phyloP scores from a whole-genome alignment of 768 basidiomycete species.

The Boletus rufocinnamomeus region DNA sequence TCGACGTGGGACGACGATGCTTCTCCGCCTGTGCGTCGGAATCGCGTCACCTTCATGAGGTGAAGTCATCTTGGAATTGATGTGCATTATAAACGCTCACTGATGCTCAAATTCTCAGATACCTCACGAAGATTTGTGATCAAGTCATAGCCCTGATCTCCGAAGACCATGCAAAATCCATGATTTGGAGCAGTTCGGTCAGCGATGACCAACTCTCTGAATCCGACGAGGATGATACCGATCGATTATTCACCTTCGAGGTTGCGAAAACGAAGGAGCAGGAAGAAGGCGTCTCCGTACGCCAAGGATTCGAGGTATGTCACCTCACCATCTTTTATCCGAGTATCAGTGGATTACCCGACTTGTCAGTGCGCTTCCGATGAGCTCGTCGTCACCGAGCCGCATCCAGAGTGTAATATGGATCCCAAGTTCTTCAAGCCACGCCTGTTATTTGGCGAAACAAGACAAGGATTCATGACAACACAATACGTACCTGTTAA shows the following conservation, averaged over 20 bases:
- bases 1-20: conserved; percentile 58
- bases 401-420: conserved; percentile 25
- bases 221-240: conserved; percentile 42
- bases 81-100: background rate
- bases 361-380: conserved; percentile 21
- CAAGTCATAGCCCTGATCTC: conserved; percentile 54
- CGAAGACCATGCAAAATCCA: conserved; percentile 42
- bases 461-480: conserved; percentile 43
- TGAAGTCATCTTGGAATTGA: conserved; percentile 17
- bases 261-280: conserved; percentile 59
- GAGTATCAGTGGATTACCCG: background rate
- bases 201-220: conserved; percentile 27
- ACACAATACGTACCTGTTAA: conserved; percentile 27
- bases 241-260: conserved; percentile 56
- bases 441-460: conserved; percentile 43
- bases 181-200: conserved; percentile 45
- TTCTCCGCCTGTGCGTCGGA: conserved; percentile 46
- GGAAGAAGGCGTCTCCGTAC: conserved; percentile 48
- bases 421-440: conserved; percentile 30
- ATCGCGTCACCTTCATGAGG: conserved; percentile 65
- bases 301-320: conserved; percentile 49
- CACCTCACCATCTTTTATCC: background rate
- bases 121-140: conserved; percentile 59
- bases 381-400: conserved; percentile 15
- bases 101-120: conserved; percentile 36